Percentiles rank a stretch among this genome's conserved stretches.
phyloP scores from a whole-genome alignment of 768 basidiomycete genomes.

The Naganishia onofrii region DNA sequence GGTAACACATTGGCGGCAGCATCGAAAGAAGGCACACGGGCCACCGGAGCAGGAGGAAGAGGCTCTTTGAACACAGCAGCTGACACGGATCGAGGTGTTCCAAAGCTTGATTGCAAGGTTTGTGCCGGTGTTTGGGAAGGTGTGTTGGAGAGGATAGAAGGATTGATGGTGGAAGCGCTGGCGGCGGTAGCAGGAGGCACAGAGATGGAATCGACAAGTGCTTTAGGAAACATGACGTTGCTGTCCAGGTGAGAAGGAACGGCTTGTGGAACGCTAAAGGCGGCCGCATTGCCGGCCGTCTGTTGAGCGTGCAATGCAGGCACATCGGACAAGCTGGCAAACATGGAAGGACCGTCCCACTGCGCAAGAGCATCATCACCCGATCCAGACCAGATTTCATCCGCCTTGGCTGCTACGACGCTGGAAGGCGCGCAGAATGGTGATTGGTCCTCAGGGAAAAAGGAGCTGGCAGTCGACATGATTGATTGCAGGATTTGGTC shows the following conservation, averaged over 20 bases:
- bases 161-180: constrained; percentile 7
- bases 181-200: neutral
- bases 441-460: constrained; percentile 19
- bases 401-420: neutral
- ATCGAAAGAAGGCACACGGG: constrained; percentile 16
- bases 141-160: constrained; percentile 20
- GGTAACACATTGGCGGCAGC: constrained; percentile 6
- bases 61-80: constrained; percentile 11
- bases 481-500: constrained; percentile 17
- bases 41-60: constrained; percentile 7
- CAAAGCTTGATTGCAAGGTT: constrained; percentile 3
- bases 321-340: constrained; percentile 20
- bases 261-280: neutral
- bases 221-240: constrained; percentile 14
- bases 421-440: constrained; percentile 17
- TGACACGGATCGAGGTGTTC: constrained; percentile 14
- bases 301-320: constrained; percentile 21
- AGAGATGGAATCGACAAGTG: neutral
- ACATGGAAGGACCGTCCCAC: constrained; percentile 16
- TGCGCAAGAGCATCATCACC: neutral
- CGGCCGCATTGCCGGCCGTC: neutral
- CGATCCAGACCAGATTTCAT: constrained; percentile 9
- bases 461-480: constrained; percentile 12
- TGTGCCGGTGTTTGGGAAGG: neutral
- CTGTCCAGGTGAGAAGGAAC: constrained; percentile 6